Percentiles rank a stretch among this genome's conserved stretches.
These are phyloP conservation scores for Xylariaceae sp. DNA, from an alignment of 2,329 filamentous ascomycete species.

Conservation along the genomic window DNA sequence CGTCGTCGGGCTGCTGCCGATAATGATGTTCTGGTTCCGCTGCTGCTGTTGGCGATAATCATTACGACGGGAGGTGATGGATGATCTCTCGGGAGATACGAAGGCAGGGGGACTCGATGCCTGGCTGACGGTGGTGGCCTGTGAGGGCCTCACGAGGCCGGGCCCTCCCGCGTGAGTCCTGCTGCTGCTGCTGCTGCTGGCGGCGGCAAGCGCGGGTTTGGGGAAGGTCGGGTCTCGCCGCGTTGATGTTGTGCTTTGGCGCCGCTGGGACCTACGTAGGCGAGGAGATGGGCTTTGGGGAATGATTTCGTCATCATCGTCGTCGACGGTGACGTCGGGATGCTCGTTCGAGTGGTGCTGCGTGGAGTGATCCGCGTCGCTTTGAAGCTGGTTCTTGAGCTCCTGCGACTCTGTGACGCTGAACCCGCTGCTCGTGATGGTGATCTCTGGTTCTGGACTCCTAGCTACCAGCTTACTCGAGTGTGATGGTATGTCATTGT, in stretches of 20 bases:
- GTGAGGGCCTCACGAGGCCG: slow-evolving; percentile 32
- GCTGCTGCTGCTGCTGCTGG: not conserved
- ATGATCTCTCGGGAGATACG: slow-evolving; percentile 28
- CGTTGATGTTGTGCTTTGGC: not conserved
- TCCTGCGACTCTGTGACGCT: slow-evolving; percentile 44
- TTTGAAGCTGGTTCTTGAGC: slow-evolving; percentile 46
- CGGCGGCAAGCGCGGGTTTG: slow-evolving; percentile 15
- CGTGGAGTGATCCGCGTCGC: slow-evolving; percentile 39
- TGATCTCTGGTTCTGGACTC: slow-evolving; percentile 18
- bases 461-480: no score
- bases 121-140: slow-evolving; percentile 40
- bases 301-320: slow-evolving; percentile 26
- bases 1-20: slow-evolving; percentile 15
- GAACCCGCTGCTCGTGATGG: slow-evolving; percentile 6
- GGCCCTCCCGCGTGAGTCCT: no score
- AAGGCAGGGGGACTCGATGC: slow-evolving; percentile 24
- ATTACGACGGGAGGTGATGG: no score
- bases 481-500: no score
- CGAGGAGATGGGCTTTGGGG: slow-evolving; percentile 27
- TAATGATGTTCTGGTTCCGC: no score
- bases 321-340: slow-evolving; percentile 6
- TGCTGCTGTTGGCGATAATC: slow-evolving; percentile 5
- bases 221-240: slow-evolving; percentile 5
- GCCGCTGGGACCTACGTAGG: not conserved
- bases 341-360: slow-evolving; percentile 24